phyloP scores from a whole-genome alignment of 176 grass and related monocot species.

The Rhipidocladum racemiflorum region DNA sequence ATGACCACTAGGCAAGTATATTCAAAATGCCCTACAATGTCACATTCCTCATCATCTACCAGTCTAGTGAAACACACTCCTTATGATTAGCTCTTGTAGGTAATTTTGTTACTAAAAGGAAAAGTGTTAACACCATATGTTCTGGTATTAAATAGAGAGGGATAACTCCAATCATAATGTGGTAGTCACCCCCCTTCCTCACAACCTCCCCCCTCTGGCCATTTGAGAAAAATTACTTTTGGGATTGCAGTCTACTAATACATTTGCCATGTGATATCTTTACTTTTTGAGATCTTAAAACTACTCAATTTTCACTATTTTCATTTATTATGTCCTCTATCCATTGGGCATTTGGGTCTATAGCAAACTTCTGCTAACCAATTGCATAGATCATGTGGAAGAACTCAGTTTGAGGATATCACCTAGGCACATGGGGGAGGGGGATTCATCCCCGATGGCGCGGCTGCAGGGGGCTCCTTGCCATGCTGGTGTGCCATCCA shows the following conservation, averaged over 20 bases:
- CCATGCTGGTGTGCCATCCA: no score
- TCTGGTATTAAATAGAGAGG: background rate
- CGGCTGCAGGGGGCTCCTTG: no score
- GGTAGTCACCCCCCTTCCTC: no score
- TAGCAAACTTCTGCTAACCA: background rate
- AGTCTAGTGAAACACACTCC: background rate
- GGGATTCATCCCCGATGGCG: no score
- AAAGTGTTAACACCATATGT: background rate
- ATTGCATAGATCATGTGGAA: background rate
- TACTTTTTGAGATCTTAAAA: background rate
- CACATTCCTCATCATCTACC: background rate
- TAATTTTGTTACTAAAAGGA: background rate
- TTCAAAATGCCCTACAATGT: background rate
- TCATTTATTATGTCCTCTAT: background rate
- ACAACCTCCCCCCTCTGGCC: background rate
- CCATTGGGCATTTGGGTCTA: background rate
- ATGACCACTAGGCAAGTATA: background rate
- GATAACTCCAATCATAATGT: background rate
- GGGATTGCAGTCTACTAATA: background rate
- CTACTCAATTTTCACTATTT: background rate
- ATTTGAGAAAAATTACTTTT: background rate
- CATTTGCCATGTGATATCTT: background rate
- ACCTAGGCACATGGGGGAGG: no score
- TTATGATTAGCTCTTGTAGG: background rate
- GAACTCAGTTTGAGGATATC: no score